Evolutionary conservation across 2,329 filamentous ascomycete species (phyloP), one percentile per base, ranked within the genome.

Genomic region (Dothideomycetes sp.): DNA sequence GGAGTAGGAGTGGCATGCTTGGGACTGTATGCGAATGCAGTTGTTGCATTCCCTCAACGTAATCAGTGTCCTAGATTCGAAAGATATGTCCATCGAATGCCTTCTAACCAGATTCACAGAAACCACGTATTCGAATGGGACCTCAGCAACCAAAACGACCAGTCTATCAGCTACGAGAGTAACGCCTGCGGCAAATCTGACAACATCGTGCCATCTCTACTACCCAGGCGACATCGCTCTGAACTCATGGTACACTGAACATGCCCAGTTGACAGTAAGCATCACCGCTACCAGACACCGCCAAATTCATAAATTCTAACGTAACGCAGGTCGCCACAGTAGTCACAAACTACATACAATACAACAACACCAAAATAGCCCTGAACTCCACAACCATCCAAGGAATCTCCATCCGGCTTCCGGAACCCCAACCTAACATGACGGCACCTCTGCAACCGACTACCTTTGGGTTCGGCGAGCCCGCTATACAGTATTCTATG

Each of bases 331-430:
- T 39, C 11, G 35, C 35, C 13, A 39, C 35, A 1, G 35, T 30
- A 16, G 18, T 31, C n/a, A 28, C 30, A 24, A 30, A 39, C 27
- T 39, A 39, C 15, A 39, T 39, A 7, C 35, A 39, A 13, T 39
- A 39, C 19, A 39, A 39, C 35, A 39, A 39, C 15, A 39, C 35
- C 6, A n/a, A 29, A 12, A 20, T 39, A 6, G 11, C 28, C 6
- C 27, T 28, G 10, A 39, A 39, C 19, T 31, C 35, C 10, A 15
- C 27, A n/a, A 24, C 35, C 6, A n/a, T n/a, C n/a, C n/a, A n/a
- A n/a, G n/a, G n/a, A n/a, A n/a, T n/a, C n/a, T n/a, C n/a, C n/a
- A n/a, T n/a, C n/a, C n/a, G n/a, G n/a, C n/a, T n/a, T n/a, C n/a
- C n/a, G n/a, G n/a, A n/a, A n/a, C n/a, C n/a, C n/a, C n/a, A n/a